Conservation (phyloP, 2,329 filamentous ascomycete genomes). For the Mariannaea elegans region DNA sequence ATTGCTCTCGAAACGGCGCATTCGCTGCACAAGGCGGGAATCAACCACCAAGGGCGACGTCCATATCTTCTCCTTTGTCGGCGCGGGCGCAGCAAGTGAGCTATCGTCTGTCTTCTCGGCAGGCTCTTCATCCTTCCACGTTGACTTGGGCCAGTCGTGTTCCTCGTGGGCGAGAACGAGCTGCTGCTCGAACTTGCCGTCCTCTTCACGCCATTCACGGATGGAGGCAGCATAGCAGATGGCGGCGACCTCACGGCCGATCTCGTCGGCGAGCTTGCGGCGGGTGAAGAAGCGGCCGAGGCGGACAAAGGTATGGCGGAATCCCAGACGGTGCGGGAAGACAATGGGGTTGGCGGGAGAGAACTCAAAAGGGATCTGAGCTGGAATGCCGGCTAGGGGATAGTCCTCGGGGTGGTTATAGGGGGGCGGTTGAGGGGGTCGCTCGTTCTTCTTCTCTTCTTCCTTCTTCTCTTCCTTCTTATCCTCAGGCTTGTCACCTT, state of each 20-base stretch:
- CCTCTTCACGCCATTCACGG: slow-evolving; percentile 59
- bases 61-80: slow-evolving; percentile 77
- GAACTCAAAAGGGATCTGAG: slow-evolving; percentile 74
- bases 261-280: slow-evolving; percentile 83
- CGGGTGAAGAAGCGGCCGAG: slow-evolving; percentile 89
- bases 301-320: slow-evolving; percentile 87
- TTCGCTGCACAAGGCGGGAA: slow-evolving; percentile 76
- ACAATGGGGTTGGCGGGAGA: slow-evolving; percentile 76
- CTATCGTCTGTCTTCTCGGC: slow-evolving; percentile 52
- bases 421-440: slow-evolving; percentile 71
- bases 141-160: slow-evolving; percentile 83
- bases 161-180: slow-evolving; percentile 75
- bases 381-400: slow-evolving; percentile 68
- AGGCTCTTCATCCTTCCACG: slow-evolving; percentile 64
- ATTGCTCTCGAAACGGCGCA: slow-evolving; percentile 79
- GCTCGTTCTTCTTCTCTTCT: slow-evolving; percentile 64
- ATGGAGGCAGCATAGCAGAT: slow-evolving; percentile 74
- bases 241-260: slow-evolving; percentile 88
- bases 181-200: slow-evolving; percentile 54
- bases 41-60: slow-evolving; percentile 79
- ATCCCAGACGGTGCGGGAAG: slow-evolving; percentile 91
- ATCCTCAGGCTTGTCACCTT: slow-evolving; percentile 51
- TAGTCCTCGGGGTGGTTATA: slow-evolving; percentile 82
- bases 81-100: slow-evolving; percentile 44
- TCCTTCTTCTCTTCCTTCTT: slow-evolving; percentile 54